A percentile compares a stretch with the other conserved stretches of the same genome.
phyloP scores from a whole-genome alignment of 2,329 filamentous ascomycete species.

The Mycosphaerella arachidis region DNA sequence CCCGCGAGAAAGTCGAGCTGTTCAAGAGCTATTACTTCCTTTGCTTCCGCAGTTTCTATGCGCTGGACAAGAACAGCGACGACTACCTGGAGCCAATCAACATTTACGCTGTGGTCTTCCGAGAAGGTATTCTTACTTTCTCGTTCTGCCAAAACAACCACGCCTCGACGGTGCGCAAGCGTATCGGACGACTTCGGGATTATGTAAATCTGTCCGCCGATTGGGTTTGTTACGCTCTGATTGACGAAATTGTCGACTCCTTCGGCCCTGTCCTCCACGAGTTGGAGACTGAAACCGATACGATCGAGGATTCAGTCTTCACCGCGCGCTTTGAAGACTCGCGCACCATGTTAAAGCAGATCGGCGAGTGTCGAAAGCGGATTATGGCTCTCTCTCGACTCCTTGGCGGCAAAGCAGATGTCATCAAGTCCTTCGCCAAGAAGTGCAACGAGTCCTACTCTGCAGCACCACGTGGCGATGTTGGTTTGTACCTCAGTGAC shows the following conservation, averaged over 20 bases:
- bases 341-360: constrained; percentile 76
- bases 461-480: constrained; percentile 91
- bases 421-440: constrained; percentile 95
- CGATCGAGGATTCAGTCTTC: constrained; percentile 93
- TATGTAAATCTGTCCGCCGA: constrained; percentile 92
- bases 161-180: constrained; percentile 79
- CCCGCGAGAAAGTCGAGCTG: constrained; percentile 95
- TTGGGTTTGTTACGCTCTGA: constrained; percentile 98
- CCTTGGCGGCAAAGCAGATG: constrained; percentile 94
- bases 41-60: constrained; percentile 90
- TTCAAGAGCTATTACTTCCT: constrained; percentile 98
- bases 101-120: constrained; percentile 94
- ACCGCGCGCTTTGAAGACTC: constrained; percentile 87
- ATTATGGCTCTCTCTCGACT: constrained; percentile 91
- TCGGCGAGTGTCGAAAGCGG: constrained; percentile 88
- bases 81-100: constrained; percentile 92
- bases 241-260: constrained; percentile 96
- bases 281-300: constrained; percentile 82
- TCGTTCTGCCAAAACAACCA: constrained; percentile 86
- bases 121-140: constrained; percentile 91
- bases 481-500: constrained; percentile 92
- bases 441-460: constrained; percentile 97
- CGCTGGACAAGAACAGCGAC: constrained; percentile 71
- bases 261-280: constrained; percentile 86
- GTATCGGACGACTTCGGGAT: constrained; percentile 88